phyloP scores from a whole-genome alignment of 495 filamentous ascomycete species.

The Penicillium manginii region DNA sequence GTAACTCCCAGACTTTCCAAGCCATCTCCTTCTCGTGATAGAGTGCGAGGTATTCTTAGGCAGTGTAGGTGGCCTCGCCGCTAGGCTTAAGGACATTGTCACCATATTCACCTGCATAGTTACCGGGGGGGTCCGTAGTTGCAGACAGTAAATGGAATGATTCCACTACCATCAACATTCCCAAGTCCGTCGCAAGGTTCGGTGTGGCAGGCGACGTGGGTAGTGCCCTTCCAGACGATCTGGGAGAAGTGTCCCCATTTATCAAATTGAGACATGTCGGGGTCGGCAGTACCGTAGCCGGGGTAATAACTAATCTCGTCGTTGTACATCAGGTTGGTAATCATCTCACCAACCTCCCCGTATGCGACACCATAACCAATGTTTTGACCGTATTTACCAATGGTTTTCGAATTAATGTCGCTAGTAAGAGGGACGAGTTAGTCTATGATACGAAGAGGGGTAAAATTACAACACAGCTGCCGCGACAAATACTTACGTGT shows the following conservation, averaged over 20 bases:
- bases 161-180: slow-evolving; percentile 49
- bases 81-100: slow-evolving; percentile 62
- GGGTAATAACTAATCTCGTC: slow-evolving; percentile 63
- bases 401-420: no score
- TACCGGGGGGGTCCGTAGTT: slow-evolving; percentile 79
- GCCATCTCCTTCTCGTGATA: not conserved
- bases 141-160: slow-evolving; percentile 75
- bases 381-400: slow-evolving; percentile 77
- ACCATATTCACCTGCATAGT: slow-evolving; percentile 67
- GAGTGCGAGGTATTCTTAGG: slow-evolving; percentile 13
- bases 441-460: not conserved
- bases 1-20: not conserved
- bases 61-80: slow-evolving; percentile 36
- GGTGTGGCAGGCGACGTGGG: slow-evolving; percentile 73
- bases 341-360: slow-evolving; percentile 60
- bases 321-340: slow-evolving; percentile 85
- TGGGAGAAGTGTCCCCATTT: slow-evolving; percentile 88
- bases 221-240: slow-evolving; percentile 80
- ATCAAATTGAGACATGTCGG: slow-evolving; percentile 64
- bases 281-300: slow-evolving; percentile 49
- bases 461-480: not conserved
- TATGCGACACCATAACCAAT: slow-evolving; percentile 58
- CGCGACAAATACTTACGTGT: slow-evolving; percentile 62
- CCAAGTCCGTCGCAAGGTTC: slow-evolving; percentile 55
- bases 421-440: not conserved